phyloP scores from a whole-genome alignment of 2,329 filamentous ascomycete genomes.

The Ceratocystis ficicola region DNA sequence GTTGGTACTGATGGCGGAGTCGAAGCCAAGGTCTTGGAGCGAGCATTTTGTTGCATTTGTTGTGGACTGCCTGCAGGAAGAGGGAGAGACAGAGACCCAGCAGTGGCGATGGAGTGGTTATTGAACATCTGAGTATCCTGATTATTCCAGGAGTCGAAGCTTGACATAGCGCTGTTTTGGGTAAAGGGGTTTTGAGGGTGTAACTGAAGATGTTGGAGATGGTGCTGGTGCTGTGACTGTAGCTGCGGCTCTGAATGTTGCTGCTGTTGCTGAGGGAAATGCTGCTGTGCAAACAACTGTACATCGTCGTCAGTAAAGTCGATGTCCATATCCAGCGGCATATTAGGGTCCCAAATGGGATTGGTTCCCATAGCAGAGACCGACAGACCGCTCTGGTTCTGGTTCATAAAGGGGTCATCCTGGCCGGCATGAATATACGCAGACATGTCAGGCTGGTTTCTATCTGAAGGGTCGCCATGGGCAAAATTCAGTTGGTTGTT shows the following conservation, averaged over 20 bases:
- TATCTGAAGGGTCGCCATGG: constrained; percentile 39
- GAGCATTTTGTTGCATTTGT: constrained; percentile 23
- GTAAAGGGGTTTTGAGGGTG: constrained; percentile 12
- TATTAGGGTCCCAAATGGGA: constrained; percentile 47
- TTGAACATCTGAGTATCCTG: constrained; percentile 20
- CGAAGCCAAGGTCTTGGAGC: constrained; percentile 1
- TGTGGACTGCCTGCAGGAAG: constrained; percentile 19
- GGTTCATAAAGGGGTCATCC: constrained; percentile 40
- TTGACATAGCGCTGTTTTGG: neutral
- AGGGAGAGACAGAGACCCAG: constrained; percentile 16
- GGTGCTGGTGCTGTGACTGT: constrained; percentile 24
- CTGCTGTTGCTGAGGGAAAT: constrained; percentile 24
- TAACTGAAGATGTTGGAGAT: constrained; percentile 9
- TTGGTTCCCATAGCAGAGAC: constrained; percentile 40
- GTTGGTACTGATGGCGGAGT: constrained; percentile 20
- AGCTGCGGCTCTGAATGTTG: constrained; percentile 25
- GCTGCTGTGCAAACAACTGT: constrained; percentile 33
- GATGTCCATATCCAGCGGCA: constrained; percentile 41
- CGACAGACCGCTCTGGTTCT: constrained; percentile 41
- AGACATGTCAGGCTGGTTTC: constrained; percentile 38
- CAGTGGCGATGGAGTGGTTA: constrained; percentile 16
- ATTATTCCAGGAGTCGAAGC: constrained; percentile 12
- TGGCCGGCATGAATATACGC: constrained; percentile 36
- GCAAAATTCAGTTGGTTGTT: constrained; percentile 42
- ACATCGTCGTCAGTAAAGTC: constrained; percentile 40